These are phyloP conservation scores for Gamarada debralockiae DNA, from an alignment of 495 filamentous ascomycete genomes.

Conservation along the genomic window DNA sequence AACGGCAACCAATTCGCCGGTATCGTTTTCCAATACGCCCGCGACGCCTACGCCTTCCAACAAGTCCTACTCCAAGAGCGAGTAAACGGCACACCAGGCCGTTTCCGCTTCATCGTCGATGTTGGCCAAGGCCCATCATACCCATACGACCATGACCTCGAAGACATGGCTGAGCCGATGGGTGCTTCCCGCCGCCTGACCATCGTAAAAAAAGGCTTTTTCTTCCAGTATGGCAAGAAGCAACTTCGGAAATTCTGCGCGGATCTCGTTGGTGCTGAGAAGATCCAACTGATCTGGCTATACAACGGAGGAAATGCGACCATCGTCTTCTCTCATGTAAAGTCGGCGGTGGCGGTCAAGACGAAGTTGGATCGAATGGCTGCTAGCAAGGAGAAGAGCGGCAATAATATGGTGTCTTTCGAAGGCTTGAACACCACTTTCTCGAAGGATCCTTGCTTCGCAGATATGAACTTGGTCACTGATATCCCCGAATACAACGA, in stretches of 20 bases:
- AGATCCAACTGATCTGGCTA: constrained; percentile 21
- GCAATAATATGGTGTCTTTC: constrained; percentile 2
- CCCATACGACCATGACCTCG: constrained; percentile 14
- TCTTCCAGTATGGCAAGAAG: constrained; percentile 17
- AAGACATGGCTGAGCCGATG: constrained; percentile 12
- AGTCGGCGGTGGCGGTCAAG: constrained; percentile 18
- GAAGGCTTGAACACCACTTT: constrained; percentile 14
- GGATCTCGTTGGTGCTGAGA: constrained; percentile 14
- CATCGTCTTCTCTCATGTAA: constrained; percentile 21
- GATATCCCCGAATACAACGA: not conserved
- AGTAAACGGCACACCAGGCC: not conserved
- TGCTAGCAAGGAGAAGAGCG: not conserved
- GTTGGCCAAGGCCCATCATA: constrained; percentile 7
- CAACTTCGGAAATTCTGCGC: constrained; percentile 11
- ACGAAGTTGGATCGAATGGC: constrained; percentile 9
- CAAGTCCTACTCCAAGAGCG: constrained; percentile 10
- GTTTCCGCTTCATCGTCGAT: constrained; percentile 22
- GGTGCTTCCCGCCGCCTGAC: constrained; percentile 21
- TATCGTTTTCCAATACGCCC: constrained; percentile 21
- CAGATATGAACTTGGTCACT: not conserved
- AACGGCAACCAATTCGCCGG: constrained; percentile 4
- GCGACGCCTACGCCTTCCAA: constrained; percentile 15
- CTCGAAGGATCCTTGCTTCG: constrained; percentile 21
- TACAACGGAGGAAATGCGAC: constrained; percentile 28
- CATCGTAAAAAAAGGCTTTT: constrained; percentile 23